Percentiles rank a stretch among this genome's conserved stretches.
phyloP scores from a whole-genome alignment of 495 filamentous ascomycete species.

The Annulohypoxylon bovei region DNA sequence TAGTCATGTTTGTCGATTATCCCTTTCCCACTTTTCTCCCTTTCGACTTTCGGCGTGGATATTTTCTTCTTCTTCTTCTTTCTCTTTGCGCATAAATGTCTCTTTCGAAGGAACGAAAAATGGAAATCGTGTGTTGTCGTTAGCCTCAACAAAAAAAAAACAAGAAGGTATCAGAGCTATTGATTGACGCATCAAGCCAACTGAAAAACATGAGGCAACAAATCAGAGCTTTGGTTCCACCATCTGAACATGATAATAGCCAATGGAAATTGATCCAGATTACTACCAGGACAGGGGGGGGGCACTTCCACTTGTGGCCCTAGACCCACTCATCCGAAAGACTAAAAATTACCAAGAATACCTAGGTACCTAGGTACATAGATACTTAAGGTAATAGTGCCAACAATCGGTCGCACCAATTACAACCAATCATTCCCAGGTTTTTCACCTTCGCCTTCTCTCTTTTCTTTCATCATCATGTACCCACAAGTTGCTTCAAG shows the following conservation, averaged over 20 bases:
- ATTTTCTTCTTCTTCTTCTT: background rate
- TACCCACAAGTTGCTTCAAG: slow-evolving; percentile 6
- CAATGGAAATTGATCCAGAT: slow-evolving; percentile 33
- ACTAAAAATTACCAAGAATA: slow-evolving; percentile 2
- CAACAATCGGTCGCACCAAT: slow-evolving; percentile 33
- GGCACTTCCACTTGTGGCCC: slow-evolving; percentile 22
- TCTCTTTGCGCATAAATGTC: slow-evolving; percentile 21
- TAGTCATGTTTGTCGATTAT: background rate
- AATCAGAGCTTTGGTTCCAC: slow-evolving; percentile 30
- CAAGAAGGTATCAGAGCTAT: slow-evolving; percentile 30
- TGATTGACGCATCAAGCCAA: slow-evolving; percentile 41
- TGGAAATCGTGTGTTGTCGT: slow-evolving; percentile 24
- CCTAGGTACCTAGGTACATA: background rate
- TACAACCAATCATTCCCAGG: slow-evolving; percentile 29
- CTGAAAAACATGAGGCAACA: slow-evolving; percentile 40
- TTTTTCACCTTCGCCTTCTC: slow-evolving; percentile 21
- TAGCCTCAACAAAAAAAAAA: slow-evolving; percentile 33
- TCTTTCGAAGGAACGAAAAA: slow-evolving; percentile 16
- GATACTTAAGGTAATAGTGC: slow-evolving; percentile 13
- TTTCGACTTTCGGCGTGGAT: slow-evolving; percentile 1
- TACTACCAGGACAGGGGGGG: slow-evolving; percentile 20
- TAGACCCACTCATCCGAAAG: slow-evolving; percentile 1
- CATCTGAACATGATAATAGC: background rate
- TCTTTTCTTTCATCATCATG: slow-evolving; percentile 15
- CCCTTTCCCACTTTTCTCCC: slow-evolving; percentile 9